Base-by-base conservation (phyloP, 257 asterid species). In the Ilex aquifolium region DNA sequence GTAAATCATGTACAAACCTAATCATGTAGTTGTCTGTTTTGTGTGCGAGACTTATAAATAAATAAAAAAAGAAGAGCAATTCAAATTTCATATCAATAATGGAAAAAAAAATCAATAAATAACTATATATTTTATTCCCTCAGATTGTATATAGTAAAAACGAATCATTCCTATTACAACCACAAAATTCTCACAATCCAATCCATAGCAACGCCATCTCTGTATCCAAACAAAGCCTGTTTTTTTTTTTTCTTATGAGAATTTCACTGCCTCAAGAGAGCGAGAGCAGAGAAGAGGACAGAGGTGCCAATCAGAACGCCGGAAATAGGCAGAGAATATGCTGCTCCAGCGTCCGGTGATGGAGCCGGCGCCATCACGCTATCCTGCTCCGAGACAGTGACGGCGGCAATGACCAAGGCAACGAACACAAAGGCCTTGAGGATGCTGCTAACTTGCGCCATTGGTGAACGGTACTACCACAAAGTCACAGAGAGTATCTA, bases 241-340 rank as follows among this genome's bases (percentile, higher is more conserved):
- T n/a, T 21, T 21, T 21, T 21, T 21, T 21, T 21, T 21, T 44
- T 1, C 13, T 8, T 7, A 60, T 42, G 27, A 13, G 48, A 30
- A 58, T 52, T 30, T 83, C 82, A 83, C 39, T 79, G 77, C 79
- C 78, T 72, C 73, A 70, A 36, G 27, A 84, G 62, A 16, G 80
- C 83, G 8, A 57, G 31, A 52, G 32, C 60, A 2, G 80, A 71
- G 10, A 64, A 57, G 10, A 71, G 31, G 0, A 75, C 59, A 31
- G 80, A 71, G 4, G 64, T 21, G 12, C 59, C 77, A 12, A 64
- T 55, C 65, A 71, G 13, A 4, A 63, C 77, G 9, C 65, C 71
- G 55, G 77, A 76, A 40, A 60, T 56, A 16, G 80, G 65, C 49
- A 67, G 4, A 7, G 71, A 60, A 52, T 67, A 71, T 4, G 74